These are phyloP conservation scores for Urochloa ruziziensis DNA, from an alignment of 176 grass and related monocot genomes.

Conservation along the genomic window DNA sequence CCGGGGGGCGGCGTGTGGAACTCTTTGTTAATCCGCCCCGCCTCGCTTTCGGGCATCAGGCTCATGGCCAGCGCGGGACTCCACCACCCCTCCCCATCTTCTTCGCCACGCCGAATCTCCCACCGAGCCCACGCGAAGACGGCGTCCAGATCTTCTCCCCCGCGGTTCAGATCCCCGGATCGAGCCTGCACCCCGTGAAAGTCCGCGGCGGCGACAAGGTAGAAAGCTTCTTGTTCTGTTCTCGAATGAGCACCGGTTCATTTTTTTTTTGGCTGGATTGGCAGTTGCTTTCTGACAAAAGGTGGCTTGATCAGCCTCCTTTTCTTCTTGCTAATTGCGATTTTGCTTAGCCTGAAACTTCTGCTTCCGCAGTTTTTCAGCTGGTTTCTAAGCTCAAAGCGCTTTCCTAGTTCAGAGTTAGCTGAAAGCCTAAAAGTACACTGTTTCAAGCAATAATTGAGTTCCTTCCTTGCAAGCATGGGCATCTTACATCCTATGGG, in stretches of 20 bases:
- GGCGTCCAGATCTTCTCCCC: constrained; percentile 11
- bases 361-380: neutral
- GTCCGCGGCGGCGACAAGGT: constrained; percentile 1
- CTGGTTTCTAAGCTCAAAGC: neutral
- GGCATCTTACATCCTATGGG: neutral
- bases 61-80: neutral
- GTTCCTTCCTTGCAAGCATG: neutral
- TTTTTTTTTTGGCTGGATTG: too few species aligned
- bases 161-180: constrained; percentile 23
- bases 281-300: neutral
- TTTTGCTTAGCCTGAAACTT: neutral
- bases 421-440: neutral
- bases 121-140: neutral
- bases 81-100: neutral
- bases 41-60: too few species aligned
- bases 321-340: neutral
- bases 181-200: neutral
- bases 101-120: neutral
- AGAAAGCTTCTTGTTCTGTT: neutral
- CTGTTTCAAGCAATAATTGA: constrained; percentile 27
- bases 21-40: too few species aligned
- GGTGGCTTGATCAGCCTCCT: neutral
- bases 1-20: too few species aligned
- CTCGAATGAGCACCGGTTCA: neutral
- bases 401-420: neutral